Evolutionary conservation across 2,329 filamentous ascomycete species (phyloP), one percentile per base, ranked within the genome.

Genomic region (Trichophyton schoenleinii): DNA sequence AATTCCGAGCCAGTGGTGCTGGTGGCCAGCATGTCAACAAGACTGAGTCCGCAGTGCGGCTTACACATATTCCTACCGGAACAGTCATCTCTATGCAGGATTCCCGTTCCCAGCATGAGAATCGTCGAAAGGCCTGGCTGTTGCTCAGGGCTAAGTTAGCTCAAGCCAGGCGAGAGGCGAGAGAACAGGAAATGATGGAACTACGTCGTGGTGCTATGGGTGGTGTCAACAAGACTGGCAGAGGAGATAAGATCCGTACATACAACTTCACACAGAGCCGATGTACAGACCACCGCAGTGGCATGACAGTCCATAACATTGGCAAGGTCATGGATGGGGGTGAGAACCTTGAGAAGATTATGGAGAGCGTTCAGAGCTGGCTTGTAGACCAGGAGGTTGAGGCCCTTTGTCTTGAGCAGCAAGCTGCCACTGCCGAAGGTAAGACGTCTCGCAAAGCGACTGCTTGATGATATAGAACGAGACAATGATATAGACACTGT

Each of bases 1-100:
- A 91, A 63, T 96, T 97, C 91, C 83, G 91, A 15, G 91, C 94
- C 0, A 80, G 89, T 53, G 94, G 94, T 63, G 92, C 94, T 0
- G 94, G 94, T 36, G 94, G 94, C 0, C 94, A 99, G 77, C 94
- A 99, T 75, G 94, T 99, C 71, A 99, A 99, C 77, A 96, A 92
- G 73, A 99, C 94, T 0, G 94, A 99, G 77, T 96, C 90, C 34
- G 94, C 94, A 2, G 89, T 99, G 64, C 87, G 94, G 8, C 80
- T 99, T 68, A 97, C 91, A 1, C 94, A 99, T 77, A 75, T 87
- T 5, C 94, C 94, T 1, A 95, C 91, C 0, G 88, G 88, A 52
- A 94, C 86, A 0, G 84, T 89, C 1, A 91, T 97, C 13, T 87
- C 86, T 11, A 95, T 97, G 81, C 94, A 99, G 73, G 94, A 99